phyloP scores from a whole-genome alignment of 768 basidiomycete genomes.

The Tremella yokohamensis region DNA sequence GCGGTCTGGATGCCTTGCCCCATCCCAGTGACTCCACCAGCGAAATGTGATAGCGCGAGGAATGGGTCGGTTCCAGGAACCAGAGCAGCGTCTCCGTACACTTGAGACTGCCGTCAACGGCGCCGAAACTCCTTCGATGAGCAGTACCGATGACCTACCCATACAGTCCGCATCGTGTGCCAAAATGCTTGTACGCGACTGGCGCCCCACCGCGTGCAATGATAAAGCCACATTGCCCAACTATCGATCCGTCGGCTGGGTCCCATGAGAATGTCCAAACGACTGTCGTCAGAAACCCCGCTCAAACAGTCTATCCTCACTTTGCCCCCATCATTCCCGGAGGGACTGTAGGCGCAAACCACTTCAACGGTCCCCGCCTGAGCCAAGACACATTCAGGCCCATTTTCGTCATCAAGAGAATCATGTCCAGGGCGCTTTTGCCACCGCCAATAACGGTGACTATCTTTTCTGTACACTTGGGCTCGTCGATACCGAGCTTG shows the following conservation, averaged over 20 bases:
- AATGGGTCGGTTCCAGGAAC: slow-evolving; percentile 10
- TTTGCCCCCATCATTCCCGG: slow-evolving; percentile 15
- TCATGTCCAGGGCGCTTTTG: slow-evolving; percentile 17
- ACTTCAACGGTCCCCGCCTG: slow-evolving; percentile 14
- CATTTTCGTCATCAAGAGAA: slow-evolving; percentile 11
- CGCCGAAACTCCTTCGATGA: background rate
- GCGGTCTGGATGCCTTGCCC: background rate
- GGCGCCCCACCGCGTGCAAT: slow-evolving; percentile 8
- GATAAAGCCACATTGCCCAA: slow-evolving; percentile 17
- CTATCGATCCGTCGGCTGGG: slow-evolving; percentile 10
- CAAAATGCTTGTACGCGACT: slow-evolving; percentile 7
- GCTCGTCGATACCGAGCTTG: too few species aligned
- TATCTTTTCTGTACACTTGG: background rate
- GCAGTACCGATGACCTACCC: slow-evolving; percentile 2
- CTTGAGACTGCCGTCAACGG: background rate
- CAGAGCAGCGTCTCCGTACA: slow-evolving; percentile 1
- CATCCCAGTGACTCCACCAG: slow-evolving; percentile 8
- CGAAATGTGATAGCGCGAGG: slow-evolving; percentile 11
- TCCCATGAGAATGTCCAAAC: slow-evolving; percentile 14
- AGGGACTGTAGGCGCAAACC: slow-evolving; percentile 14
- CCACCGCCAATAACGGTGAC: slow-evolving; percentile 13
- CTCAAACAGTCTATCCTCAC: slow-evolving; percentile 3
- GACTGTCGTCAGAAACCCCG: slow-evolving; percentile 2
- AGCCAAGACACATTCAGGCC: slow-evolving; percentile 17
- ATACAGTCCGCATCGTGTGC: slow-evolving; percentile 6